Evolutionary conservation across 441 rosid genomes (phyloP), one percentile per base, ranked within the genome.

Genomic region (Pelargonium fulgidum): DNA sequence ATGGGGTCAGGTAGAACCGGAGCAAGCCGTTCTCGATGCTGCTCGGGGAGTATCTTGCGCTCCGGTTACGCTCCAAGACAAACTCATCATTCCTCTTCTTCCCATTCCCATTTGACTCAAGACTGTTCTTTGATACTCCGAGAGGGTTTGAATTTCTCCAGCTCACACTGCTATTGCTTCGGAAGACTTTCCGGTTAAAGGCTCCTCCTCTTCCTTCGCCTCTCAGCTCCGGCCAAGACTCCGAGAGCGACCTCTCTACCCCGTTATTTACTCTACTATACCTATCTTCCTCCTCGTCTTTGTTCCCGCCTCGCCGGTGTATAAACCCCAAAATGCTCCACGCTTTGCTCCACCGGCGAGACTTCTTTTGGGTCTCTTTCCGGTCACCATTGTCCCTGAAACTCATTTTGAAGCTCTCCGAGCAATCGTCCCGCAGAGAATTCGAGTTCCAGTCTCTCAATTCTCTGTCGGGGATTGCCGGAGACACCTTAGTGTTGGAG

Each of bases 131-230:
- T 0, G 86, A 70, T n/a, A 85, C 87, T 10, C 83, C 88, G 36
- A 85, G 84, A 66, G 77, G 78, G 73, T 81, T 78, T 0, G 93
- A 83, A 75, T 86, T 92, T 79, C 97, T 81, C 92, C 95, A 90
- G 75, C 98, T 95, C 45, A 92, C 97, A 70, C 96, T 95, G 83
- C 99, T 95, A 48, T 92, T 95, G 82, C 99, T 95, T 82, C 99
- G 85, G 78, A 82, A 64, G 69, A 95, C 66, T 84, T 82, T 95
- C 8, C 93, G 92, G 63, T 90, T 85, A 36, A 84, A 85, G 59
- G 82, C 89, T 65, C 79, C 91, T 47, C 87, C 89, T 64, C 83
- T 81, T 1, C 77, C 73, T 41, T 82, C 88, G 19, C 84, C 87
- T 75, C 92, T 81, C 77, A 89, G 73, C 66, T 90, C 98, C 44